phyloP scores from a whole-genome alignment of 148 eudicot species.

The Rhododendron simsii region DNA sequence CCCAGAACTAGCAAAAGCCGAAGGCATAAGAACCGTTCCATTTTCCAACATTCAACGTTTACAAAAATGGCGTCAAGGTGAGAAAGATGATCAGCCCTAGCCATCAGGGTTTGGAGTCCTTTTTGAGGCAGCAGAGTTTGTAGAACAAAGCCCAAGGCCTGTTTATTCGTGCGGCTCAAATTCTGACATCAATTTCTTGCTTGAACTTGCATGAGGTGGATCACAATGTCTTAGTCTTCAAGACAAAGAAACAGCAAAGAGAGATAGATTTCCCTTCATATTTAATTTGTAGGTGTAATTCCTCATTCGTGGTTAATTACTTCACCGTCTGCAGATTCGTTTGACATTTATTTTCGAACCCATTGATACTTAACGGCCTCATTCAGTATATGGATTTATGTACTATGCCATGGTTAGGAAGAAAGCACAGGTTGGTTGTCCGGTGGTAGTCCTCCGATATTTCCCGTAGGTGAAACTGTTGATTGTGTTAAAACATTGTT shows the following conservation, averaged over 20 bases:
- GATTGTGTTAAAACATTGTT: not conserved
- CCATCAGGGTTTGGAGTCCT: slow-evolving; percentile 9
- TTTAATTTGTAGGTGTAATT: slow-evolving; percentile 3
- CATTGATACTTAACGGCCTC: not conserved
- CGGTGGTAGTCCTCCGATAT: not conserved
- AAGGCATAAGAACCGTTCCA: slow-evolving; percentile 10
- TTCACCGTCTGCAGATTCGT: not conserved
- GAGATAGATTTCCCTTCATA: slow-evolving; percentile 4
- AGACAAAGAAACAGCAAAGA: not conserved
- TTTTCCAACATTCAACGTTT: slow-evolving; percentile 4
- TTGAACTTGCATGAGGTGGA: not conserved
- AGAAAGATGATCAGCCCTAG: slow-evolving; percentile 14
- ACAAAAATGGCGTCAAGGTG: slow-evolving; percentile 16
- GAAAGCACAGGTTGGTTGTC: not conserved
- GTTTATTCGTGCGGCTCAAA: not conserved
- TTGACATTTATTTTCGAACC: not conserved
- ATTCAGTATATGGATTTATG: not conserved
- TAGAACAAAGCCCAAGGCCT: not conserved
- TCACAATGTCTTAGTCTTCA: not conserved
- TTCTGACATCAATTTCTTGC: not conserved
- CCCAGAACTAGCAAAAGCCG: slow-evolving; percentile 4
- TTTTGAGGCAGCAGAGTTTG: not conserved
- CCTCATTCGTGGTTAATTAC: not conserved
- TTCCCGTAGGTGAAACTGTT: not conserved
- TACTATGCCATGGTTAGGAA: not conserved